Evolutionary conservation across 495 filamentous ascomycete genomes (phyloP).

Genomic region (Tuber microsphaerosporum): DNA sequence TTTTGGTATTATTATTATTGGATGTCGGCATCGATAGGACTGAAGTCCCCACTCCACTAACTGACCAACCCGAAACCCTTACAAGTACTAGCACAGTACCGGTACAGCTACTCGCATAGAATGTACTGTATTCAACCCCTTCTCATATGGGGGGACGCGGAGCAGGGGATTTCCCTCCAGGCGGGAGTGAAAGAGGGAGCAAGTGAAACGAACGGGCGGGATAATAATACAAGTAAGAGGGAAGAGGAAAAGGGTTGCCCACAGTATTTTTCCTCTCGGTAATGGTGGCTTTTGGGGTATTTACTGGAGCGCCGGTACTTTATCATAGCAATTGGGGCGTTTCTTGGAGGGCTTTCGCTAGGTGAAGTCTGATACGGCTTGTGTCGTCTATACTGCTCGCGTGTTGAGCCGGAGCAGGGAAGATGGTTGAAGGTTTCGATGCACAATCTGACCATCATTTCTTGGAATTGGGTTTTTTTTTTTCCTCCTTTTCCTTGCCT

Average conservation of each 20-base stretch:
- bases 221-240: too few relatives aligned
- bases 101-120: neutral
- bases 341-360: neutral
- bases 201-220: too few relatives aligned
- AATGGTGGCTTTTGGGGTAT: neutral
- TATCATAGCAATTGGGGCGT: neutral
- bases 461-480: neutral
- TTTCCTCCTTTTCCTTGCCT: neutral
- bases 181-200: neutral
- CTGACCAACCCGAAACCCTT: neutral
- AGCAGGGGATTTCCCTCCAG: neutral
- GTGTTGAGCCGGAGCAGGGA: constrained; percentile 2
- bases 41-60: neutral
- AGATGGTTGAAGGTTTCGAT: neutral
- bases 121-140: neutral
- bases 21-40: neutral
- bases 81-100: too few relatives aligned
- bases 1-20: neutral
- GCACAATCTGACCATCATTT: neutral
- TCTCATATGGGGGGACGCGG: neutral
- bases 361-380: neutral
- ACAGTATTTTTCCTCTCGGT: neutral
- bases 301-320: neutral
- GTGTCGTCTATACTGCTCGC: neutral
- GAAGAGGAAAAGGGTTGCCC: neutral